These are phyloP conservation scores for Chaetomiaceae sp. DNA, from an alignment of 2,329 filamentous ascomycete species.

Conservation along the genomic window DNA sequence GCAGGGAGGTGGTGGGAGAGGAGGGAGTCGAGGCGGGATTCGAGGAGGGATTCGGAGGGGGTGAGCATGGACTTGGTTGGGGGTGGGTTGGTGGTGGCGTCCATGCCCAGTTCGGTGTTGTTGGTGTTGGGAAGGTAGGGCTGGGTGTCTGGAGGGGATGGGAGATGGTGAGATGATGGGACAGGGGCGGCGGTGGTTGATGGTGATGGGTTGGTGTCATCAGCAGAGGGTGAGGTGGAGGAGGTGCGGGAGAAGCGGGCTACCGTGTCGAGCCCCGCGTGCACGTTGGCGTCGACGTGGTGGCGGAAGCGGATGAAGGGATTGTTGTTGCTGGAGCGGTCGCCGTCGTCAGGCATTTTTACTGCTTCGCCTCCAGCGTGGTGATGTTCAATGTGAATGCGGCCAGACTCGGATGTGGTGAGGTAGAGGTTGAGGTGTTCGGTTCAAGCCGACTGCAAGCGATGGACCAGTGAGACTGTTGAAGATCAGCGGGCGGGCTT, in stretches of 20 bases:
- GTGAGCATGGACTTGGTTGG: neutral
- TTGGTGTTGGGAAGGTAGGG: neutral
- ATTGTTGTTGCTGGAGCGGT: neutral
- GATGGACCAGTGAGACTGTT: too few species aligned
- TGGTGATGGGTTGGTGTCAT: neutral
- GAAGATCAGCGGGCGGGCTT: too few species aligned
- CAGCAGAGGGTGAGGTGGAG: neutral
- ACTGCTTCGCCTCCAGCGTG: neutral
- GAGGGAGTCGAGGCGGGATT: constrained; percentile 6
- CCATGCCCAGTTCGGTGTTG: neutral
- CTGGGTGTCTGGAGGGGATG: neutral
- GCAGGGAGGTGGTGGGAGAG: too few species aligned
- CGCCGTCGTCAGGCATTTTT: neutral
- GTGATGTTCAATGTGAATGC: neutral
- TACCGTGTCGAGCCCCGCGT: constrained; percentile 9
- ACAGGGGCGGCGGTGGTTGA: neutral
- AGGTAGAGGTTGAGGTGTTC: too few species aligned
- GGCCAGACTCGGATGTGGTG: too few species aligned
- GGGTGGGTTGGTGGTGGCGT: neutral
- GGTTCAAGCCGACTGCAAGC: too few species aligned
- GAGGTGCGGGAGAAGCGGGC: neutral
- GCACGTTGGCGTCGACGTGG: constrained; percentile 16
- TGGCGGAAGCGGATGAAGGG: constrained; percentile 16
- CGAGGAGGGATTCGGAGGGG: neutral
- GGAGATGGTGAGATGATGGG: neutral